Evolutionary conservation across 345 rosid species (phyloP).

Genomic region (Arabis alpina): DNA sequence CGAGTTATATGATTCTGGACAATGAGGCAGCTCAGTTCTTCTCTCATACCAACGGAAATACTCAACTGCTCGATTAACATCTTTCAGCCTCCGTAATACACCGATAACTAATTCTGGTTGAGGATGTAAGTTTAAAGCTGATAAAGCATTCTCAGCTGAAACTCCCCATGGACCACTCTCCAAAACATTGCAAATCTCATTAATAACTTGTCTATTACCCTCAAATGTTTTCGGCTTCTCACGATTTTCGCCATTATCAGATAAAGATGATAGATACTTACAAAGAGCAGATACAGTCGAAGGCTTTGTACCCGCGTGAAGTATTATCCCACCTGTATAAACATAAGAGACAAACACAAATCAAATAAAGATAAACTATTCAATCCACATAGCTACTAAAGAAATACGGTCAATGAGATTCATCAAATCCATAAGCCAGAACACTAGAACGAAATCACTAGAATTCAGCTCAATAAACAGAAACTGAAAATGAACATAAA

Average conservation of each 20-base stretch:
- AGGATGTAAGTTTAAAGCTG: conserved; percentile 54
- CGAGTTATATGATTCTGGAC: conserved; percentile 80
- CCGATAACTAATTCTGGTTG: conserved; percentile 66
- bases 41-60: conserved; percentile 83
- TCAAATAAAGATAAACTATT: conserved; percentile 1
- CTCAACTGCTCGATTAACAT: conserved; percentile 59
- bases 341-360: conserved; percentile 17
- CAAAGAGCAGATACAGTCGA: conserved; percentile 31
- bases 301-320: conserved; percentile 28
- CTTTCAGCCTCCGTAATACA: conserved; percentile 68
- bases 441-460: background rate
- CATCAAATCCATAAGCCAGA: background rate
- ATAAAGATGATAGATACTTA: conserved; percentile 47
- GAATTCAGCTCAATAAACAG: conserved; percentile 1
- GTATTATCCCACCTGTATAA: conserved; percentile 47
- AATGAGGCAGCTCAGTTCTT: conserved; percentile 57
- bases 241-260: conserved; percentile 40
- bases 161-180: conserved; percentile 79
- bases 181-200: conserved; percentile 61
- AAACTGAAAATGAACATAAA: conserved; percentile 2
- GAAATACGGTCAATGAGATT: background rate
- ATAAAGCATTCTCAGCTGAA: conserved; percentile 59
- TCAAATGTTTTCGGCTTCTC: conserved; percentile 48
- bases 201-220: conserved; percentile 44
- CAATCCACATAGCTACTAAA: background rate